Evolutionary conservation across 1,284 basidiomycete species (phyloP).

Genomic region (Tremellales sp.): DNA sequence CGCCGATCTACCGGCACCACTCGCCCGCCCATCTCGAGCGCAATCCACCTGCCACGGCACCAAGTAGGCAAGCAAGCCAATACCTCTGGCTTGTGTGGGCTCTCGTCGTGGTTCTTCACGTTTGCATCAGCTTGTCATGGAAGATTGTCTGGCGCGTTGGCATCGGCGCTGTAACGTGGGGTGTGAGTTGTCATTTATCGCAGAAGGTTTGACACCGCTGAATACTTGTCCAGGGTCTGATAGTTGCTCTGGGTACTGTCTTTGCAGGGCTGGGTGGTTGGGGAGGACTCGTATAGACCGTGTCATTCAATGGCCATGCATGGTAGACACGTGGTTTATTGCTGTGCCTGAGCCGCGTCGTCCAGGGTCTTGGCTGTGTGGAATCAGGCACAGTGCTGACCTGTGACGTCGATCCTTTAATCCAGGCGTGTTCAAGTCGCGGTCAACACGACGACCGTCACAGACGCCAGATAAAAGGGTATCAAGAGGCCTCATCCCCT

Average conservation of each 20-base stretch:
- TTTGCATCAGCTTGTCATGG: slow-evolving; percentile 40
- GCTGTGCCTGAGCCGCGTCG: too few relatives aligned
- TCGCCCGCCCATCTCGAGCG: slow-evolving; percentile 2
- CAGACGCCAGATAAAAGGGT: too few relatives aligned
- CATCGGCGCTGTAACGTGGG: slow-evolving; percentile 48
- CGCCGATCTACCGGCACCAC: slow-evolving; percentile 39
- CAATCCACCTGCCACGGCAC: slow-evolving; percentile 3
- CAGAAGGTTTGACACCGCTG: background rate
- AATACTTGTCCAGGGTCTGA: slow-evolving; percentile 34
- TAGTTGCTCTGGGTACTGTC: slow-evolving; percentile 44
- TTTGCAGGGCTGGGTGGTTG: slow-evolving; percentile 47
- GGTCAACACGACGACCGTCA: too few relatives aligned
- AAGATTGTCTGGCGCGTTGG: slow-evolving; percentile 43
- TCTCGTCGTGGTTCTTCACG: slow-evolving; percentile 32
- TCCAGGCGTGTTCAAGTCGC: too few relatives aligned
- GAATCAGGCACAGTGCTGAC: too few relatives aligned
- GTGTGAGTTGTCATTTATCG: slow-evolving; percentile 31
- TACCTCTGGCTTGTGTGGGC: slow-evolving; percentile 36
- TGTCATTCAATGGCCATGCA: too few relatives aligned
- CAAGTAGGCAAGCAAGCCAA: slow-evolving; percentile 15
- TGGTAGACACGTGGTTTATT: too few relatives aligned
- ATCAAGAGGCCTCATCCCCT: too few relatives aligned
- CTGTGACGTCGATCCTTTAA: too few relatives aligned
- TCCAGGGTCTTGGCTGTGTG: too few relatives aligned
- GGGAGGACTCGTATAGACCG: slow-evolving; percentile 43